Conservation (phyloP, 495 filamentous ascomycete genomes). For the Entonaema liquescens region DNA sequence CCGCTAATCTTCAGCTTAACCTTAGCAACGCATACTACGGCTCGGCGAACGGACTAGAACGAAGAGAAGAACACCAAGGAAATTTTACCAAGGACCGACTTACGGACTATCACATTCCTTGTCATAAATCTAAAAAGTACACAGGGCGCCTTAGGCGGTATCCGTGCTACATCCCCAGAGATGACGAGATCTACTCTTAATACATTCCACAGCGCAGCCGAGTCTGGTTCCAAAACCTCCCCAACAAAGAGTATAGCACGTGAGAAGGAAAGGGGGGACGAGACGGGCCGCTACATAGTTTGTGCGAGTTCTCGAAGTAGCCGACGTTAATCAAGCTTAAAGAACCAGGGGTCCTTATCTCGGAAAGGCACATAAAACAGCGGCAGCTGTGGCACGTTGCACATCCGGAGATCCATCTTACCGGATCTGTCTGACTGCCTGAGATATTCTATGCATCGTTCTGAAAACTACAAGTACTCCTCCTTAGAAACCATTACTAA, state of each 20-base stretch:
- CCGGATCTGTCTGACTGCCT: constrained; percentile 37
- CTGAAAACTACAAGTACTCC: constrained; percentile 14
- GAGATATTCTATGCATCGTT: constrained; percentile 7
- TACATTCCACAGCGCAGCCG: background rate
- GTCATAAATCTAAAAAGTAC: background rate
- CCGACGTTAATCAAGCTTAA: constrained; percentile 23
- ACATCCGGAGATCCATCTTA: constrained; percentile 36
- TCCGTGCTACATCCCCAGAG: background rate
- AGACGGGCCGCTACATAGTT: constrained; percentile 14
- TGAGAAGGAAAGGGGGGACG: constrained; percentile 10
- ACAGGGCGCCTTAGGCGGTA: background rate
- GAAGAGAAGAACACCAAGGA: background rate
- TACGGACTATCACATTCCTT: background rate
- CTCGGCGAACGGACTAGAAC: constrained; percentile 8
- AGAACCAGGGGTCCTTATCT: constrained; percentile 2
- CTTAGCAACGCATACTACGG: constrained; percentile 4
- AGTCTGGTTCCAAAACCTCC: constrained; percentile 9
- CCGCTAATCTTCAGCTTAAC: constrained; percentile 21
- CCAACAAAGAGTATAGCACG: constrained; percentile 17
- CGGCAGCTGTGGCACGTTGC: constrained; percentile 20
- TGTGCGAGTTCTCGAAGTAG: background rate
- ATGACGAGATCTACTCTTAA: background rate
- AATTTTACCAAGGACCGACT: background rate
- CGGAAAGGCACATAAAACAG: constrained; percentile 34
- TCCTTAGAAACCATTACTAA: background rate